Conservation (phyloP, 1,284 basidiomycete genomes). For the Sparassis latifolia region DNA sequence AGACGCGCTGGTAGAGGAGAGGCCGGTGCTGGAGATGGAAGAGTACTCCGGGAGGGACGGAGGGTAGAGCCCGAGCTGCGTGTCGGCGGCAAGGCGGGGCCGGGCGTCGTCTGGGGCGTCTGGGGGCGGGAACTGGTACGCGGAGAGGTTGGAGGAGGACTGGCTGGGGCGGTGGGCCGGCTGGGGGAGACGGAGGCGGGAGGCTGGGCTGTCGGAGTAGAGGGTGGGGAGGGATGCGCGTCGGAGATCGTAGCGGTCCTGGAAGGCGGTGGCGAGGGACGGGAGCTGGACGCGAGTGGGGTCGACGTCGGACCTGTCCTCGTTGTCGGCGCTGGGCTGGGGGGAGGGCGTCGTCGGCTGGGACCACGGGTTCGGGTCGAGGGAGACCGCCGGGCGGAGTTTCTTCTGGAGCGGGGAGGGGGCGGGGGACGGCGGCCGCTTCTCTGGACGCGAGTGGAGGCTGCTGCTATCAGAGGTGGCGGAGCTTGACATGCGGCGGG, state of each 20-base stretch:
- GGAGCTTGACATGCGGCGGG: conserved; percentile 31
- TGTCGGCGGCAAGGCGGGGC: conserved; percentile 45
- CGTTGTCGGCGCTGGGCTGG: conserved; percentile 23
- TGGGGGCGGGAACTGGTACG: conserved; percentile 57
- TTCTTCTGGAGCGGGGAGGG: conserved; percentile 48
- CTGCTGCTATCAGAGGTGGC: conserved; percentile 49
- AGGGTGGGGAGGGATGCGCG: conserved; percentile 60
- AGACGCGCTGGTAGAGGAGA: conserved; percentile 37
- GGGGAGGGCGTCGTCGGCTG: conserved; percentile 48
- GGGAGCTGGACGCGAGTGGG: conserved; percentile 61
- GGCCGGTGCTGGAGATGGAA: conserved; percentile 12
- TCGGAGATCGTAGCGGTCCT: conserved; percentile 51
- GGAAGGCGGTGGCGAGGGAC: conserved; percentile 63
- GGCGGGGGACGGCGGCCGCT: conserved; percentile 46
- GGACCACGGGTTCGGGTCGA: conserved; percentile 27
- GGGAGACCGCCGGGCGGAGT: conserved; percentile 23
- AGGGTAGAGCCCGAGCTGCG: conserved; percentile 36
- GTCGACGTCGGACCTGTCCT: conserved; percentile 33
- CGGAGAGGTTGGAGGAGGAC: conserved; percentile 40
- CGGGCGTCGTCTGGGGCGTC: conserved; percentile 31
- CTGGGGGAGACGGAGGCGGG: conserved; percentile 23
- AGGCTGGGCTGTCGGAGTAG: conserved; percentile 39
- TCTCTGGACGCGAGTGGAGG: conserved; percentile 49
- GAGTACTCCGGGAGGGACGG: conserved; percentile 30
- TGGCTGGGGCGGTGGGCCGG: conserved; percentile 44